Evolutionary conservation across 805 yeast genomes (phyloP).

Genomic region (Wickerhamomyces hampshirensis): DNA sequence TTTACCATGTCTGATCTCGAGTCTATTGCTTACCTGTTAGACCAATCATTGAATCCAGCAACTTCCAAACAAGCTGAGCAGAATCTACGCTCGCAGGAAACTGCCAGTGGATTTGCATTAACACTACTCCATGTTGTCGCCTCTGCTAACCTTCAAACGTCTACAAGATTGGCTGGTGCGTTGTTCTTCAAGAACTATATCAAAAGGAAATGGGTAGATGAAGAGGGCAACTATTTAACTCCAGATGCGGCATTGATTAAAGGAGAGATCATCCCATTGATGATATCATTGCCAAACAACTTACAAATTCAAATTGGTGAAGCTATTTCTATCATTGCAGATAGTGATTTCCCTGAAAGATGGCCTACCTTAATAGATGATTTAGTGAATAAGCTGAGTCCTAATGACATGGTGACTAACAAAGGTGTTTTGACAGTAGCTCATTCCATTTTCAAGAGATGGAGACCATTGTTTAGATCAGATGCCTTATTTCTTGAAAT

Average conservation of each 20-base stretch:
- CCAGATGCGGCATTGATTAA: conserved; percentile 71
- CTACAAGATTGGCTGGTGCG: conserved; percentile 82
- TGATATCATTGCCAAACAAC: conserved; percentile 76
- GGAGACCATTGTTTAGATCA: conserved; percentile 93
- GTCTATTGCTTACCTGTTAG: conserved; percentile 48
- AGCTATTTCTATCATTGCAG: conserved; percentile 88
- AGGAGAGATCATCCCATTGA: conserved; percentile 71
- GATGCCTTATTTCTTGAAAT: conserved; percentile 88
- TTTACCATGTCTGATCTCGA: conserved; percentile 42
- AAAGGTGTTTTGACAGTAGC: conserved; percentile 88
- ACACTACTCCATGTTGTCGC: conserved; percentile 76
- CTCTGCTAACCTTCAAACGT: conserved; percentile 41
- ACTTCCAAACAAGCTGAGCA: conserved; percentile 66
- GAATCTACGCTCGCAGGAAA: conserved; percentile 53
- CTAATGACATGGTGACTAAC: conserved; percentile 64
- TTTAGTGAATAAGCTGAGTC: conserved; percentile 59
- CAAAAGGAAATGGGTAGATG: conserved; percentile 84
- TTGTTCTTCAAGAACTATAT: conserved; percentile 85
- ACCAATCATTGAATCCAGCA: conserved; percentile 60
- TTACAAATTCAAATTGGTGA: conserved; percentile 94
- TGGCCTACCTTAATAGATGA: conserved; percentile 81
- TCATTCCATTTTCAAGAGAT: conserved; percentile 91
- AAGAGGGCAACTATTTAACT: conserved; percentile 73
- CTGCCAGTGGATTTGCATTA: conserved; percentile 68
- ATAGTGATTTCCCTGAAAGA: conserved; percentile 87